Evolutionary conservation across 306 rosid species (phyloP).

Genomic region (Spatholobus suberectus): DNA sequence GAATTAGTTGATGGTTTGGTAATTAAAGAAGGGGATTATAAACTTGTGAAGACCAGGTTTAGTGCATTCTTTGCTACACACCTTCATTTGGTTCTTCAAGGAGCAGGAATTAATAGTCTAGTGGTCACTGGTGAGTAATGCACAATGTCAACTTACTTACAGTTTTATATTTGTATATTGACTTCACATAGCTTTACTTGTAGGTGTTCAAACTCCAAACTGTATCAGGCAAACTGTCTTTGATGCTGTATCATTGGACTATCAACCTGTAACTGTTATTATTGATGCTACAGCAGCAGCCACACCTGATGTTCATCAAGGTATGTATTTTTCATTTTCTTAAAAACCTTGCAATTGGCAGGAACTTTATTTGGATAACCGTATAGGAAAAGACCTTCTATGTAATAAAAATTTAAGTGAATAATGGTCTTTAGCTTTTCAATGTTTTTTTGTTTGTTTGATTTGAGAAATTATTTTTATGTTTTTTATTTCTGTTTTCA

Average conservation of each 20-base stretch:
- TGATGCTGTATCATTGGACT: conserved; percentile 88
- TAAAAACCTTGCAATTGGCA: conserved; percentile 9
- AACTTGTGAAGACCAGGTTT: conserved; percentile 84
- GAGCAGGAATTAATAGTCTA: conserved; percentile 61
- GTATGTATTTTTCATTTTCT: conserved; percentile 49
- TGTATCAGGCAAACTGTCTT: conserved; percentile 91
- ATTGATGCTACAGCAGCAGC: conserved; percentile 93
- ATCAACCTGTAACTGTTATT: conserved; percentile 66
- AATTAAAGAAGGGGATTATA: conserved; percentile 82
- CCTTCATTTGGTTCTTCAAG: conserved; percentile 74
- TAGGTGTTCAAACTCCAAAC: conserved; percentile 96
- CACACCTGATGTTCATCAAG: conserved; percentile 69
- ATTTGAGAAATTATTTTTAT: too few relatives aligned
- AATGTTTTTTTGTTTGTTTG: too few relatives aligned
- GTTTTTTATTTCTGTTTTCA: too few relatives aligned
- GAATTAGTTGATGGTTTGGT: conserved; percentile 78
- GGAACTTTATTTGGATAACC: neutral
- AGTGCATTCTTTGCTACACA: conserved; percentile 91
- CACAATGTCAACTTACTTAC: conserved; percentile 55
- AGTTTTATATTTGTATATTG: conserved; percentile 11
- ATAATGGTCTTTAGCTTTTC: neutral
- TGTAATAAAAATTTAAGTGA: neutral
- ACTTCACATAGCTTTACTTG: conserved; percentile 14
- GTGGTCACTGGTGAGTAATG: conserved; percentile 69
- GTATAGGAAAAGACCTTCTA: neutral